Evolutionary conservation across 2,329 filamentous ascomycete genomes (phyloP).

Genomic region (Myriosclerotinia curreyana): DNA sequence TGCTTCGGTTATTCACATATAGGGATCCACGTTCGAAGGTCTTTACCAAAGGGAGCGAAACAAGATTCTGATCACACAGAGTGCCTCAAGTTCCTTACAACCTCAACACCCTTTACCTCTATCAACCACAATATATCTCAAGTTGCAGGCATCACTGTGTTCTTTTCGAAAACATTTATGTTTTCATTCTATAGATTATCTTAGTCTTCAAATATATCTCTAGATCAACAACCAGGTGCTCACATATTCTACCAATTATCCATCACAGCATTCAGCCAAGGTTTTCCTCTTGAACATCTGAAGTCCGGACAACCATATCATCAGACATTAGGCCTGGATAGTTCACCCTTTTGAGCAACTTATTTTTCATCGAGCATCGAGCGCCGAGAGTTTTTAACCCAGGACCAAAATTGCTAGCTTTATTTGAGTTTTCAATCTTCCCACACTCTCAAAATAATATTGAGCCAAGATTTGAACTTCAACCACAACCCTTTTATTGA

Average conservation of each 20-base stretch:
- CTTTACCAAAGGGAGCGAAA: neutral
- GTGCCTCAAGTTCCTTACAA: neutral
- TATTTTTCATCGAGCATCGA: neutral
- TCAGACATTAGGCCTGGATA: neutral
- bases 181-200: neutral
- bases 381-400: neutral
- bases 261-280: neutral
- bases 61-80: neutral
- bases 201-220: neutral
- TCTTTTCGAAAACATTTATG: neutral
- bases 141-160: neutral
- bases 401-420: neutral
- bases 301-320: neutral
- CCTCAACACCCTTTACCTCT: neutral
- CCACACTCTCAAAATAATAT: conserved; percentile 1
- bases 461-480: neutral
- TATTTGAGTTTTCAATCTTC: neutral
- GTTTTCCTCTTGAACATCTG: neutral
- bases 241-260: neutral
- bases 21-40: neutral
- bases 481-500: neutral
- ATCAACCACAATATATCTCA: neutral
- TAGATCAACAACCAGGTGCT: neutral
- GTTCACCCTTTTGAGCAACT: neutral
- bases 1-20: conserved; percentile 2